Base-by-base conservation (phyloP, 1,284 basidiomycete genomes). In the Ustilago trichophora region DNA sequence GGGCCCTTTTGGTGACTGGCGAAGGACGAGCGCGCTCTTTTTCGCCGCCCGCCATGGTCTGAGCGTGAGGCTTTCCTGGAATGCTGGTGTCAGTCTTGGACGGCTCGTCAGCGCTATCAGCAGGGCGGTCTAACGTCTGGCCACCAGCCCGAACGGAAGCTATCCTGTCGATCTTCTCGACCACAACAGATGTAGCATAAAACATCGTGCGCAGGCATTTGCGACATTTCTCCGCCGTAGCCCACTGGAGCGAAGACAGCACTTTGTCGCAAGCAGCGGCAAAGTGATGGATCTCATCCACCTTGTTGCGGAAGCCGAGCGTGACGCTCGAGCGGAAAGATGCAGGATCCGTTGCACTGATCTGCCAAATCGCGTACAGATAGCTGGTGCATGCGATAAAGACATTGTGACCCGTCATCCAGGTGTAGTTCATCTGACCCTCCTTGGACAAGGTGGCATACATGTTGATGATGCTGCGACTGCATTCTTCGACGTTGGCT, bases 401-500 rank as follows among this genome's bases (percentile, higher is more conserved):
- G 37, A 70, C 57, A 22, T 65, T 66, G 46, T 70, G 67, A 9
- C 67, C 67, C 6, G 67, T 70, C 67, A 70, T 70, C 62, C 62
- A 70, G 10, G 62, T 64, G 38, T 70, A 70, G 44, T 70, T 70
- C 60, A 66, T 65, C 37, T 70, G 67, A 2, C 67, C 62, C 21
- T 66, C 67, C 40, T 62, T 65, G n/a, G 67, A 65, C 18, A 70
- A 43, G 12, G 56, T 57, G 21, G 60, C 67, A 13, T 70, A 70
- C 62, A 66, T 70, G 46, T 60, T 59, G 67, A 70, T 60, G 57
- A 70, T 70, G 62, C 62, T 57, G 41, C 67, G 52, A 44, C 67
- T 65, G 57, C 67, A 66, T 18, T 70, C 62, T 22, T 70, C 67
- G 27, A 70, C 67, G 41, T 38, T 40, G 26, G 67, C 67, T 18